Conservation (phyloP, 371 early-diverging fungal genomes). For the Mortierella sp. region DNA sequence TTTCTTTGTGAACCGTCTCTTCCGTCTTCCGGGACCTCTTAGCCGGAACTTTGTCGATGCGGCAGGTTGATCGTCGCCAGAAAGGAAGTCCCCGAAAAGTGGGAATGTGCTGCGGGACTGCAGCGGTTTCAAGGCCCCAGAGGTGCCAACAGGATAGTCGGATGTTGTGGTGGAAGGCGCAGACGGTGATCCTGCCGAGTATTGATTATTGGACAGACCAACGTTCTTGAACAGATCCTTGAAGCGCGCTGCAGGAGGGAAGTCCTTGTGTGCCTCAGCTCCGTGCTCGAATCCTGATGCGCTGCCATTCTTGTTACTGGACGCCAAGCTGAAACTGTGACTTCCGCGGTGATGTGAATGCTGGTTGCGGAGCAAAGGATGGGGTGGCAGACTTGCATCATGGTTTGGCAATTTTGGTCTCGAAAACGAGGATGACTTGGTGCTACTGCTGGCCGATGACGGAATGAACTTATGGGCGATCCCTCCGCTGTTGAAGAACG, state of each 20-base stretch:
- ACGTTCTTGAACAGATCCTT: slow-evolving; percentile 39
- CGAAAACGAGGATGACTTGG: background rate
- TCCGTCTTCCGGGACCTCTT: slow-evolving; percentile 24
- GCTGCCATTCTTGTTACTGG: background rate
- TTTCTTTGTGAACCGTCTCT: slow-evolving; percentile 34
- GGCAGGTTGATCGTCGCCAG: slow-evolving; percentile 47
- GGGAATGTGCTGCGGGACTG: slow-evolving; percentile 22
- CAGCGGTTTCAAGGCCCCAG: slow-evolving; percentile 7
- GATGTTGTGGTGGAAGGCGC: background rate
- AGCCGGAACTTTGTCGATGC: slow-evolving; percentile 19
- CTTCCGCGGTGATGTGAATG: background rate
- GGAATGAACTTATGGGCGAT: slow-evolving; percentile 13
- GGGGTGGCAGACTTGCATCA: slow-evolving; percentile 28
- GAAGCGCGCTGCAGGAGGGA: slow-evolving; percentile 27
- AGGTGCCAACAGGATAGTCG: slow-evolving; percentile 2
- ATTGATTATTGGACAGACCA: slow-evolving; percentile 17
- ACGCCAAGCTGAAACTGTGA: background rate
- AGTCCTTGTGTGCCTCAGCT: slow-evolving; percentile 23
- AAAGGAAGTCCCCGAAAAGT: slow-evolving; percentile 34
- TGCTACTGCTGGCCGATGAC: slow-evolving; percentile 8
- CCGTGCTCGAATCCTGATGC: slow-evolving; percentile 16
- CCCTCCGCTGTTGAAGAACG: slow-evolving; percentile 30
- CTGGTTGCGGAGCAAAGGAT: slow-evolving; percentile 25
- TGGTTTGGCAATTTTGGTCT: slow-evolving; percentile 8
- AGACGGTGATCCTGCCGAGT: background rate